Base-by-base conservation (phyloP, 2,329 filamentous ascomycete species). In the Orbilia brochopaga region DNA sequence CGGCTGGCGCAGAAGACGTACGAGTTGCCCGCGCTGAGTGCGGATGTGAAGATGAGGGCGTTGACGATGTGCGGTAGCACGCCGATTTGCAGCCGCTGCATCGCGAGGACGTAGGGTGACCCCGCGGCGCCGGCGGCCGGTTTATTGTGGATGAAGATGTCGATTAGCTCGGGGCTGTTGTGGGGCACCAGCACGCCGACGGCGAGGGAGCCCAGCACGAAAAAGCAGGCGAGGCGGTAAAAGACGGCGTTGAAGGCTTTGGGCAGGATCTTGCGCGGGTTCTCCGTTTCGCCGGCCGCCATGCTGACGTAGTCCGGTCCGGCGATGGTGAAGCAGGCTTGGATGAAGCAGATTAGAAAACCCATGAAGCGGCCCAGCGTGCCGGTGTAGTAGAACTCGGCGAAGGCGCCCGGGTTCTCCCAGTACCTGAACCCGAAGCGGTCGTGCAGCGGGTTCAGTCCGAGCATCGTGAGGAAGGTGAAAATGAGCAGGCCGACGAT, bases 391-490 rank as follows among this genome's bases (percentile, higher is more conserved):
- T 88, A 83, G 69, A 85, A 83, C 73, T 87, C 84, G 1, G 85
- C 84, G 77, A 93, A 92, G 0, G 90, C 83, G 0, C 90, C 90
- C 21, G 76, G 76, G 7, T 83, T 78, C 11, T 79, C 79, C 82
- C 87, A 90, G 77, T 87, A 86, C 17, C 88, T 83, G 78, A 93
- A 93, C 0, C 90, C 90, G 73, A 90, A 90, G 0, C 85, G 82
- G 75, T 92, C 88, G 40, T 85, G 82, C 0, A 86, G 78, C 0
- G 91, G 91, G 75, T 93, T 94, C 1, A 89, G 91, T 6, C 91
- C 91, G 0, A 94, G 81, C 88, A 94, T 93, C 74, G 87, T 86
- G 74, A 95, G 83, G 77, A 96, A 91, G 1, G 91, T 93, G 80
- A 90, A 92, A 74, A 86, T 76, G 75, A 92, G 84, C 56, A 93